These are phyloP conservation scores for Colletotrichum eremochloae DNA, from an alignment of 2,329 filamentous ascomycete species.

Conservation along the genomic window DNA sequence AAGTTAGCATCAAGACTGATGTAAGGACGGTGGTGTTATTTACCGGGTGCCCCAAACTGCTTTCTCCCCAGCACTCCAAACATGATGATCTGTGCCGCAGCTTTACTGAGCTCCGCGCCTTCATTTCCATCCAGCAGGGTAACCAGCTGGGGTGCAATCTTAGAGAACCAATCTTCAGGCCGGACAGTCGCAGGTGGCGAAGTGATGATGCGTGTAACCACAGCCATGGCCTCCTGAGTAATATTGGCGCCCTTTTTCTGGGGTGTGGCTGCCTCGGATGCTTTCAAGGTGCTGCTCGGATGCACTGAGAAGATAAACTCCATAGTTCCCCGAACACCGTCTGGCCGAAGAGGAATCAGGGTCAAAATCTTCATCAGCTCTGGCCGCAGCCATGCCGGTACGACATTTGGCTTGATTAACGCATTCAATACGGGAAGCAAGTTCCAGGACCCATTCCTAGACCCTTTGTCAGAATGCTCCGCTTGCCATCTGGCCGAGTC, in stretches of 20 bases:
- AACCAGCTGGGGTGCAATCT: constrained; percentile 72
- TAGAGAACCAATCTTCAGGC: constrained; percentile 70
- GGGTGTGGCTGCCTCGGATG: constrained; percentile 56
- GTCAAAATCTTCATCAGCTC: constrained; percentile 71
- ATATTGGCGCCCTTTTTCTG: constrained; percentile 73
- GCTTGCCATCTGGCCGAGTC: constrained; percentile 25
- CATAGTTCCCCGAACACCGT: constrained; percentile 76
- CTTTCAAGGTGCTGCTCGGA: constrained; percentile 61
- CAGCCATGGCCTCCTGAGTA: constrained; percentile 75
- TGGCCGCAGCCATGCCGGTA: constrained; percentile 71
- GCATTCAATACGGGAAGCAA: constrained; percentile 73
- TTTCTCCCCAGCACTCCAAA: constrained; percentile 76
- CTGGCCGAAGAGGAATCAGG: constrained; percentile 69
- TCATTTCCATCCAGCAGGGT: constrained; percentile 71
- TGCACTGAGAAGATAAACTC: constrained; percentile 81
- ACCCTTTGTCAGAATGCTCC: constrained; percentile 43
- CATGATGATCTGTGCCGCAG: constrained; percentile 72
- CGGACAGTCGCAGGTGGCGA: constrained; percentile 68
- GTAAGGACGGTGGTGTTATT: constrained; percentile 29
- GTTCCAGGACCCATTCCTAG: constrained; percentile 58
- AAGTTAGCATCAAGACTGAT: constrained; percentile 29
- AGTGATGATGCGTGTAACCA: constrained; percentile 73
- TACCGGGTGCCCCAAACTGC: constrained; percentile 73
- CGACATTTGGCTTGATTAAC: constrained; percentile 71
- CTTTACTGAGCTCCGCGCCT: constrained; percentile 69